Conservation (phyloP, 768 basidiomycete genomes). For the Podaxis sp. region DNA sequence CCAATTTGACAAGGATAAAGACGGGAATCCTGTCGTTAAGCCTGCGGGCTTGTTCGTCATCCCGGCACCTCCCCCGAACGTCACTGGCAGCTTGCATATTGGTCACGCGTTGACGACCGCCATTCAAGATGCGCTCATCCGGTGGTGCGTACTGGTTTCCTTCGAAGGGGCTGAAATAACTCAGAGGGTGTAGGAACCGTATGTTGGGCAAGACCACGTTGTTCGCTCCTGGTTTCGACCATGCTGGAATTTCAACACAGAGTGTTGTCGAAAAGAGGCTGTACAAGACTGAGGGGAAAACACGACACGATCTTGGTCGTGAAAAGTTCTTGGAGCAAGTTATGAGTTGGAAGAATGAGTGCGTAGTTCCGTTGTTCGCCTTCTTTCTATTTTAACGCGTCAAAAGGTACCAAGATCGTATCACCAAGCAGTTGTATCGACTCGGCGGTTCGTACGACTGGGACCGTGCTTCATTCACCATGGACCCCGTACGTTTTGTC, state of each 20-base stretch:
- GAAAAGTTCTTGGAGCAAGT: conserved; percentile 89
- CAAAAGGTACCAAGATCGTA: conserved; percentile 85
- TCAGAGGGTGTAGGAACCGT: conserved; percentile 69
- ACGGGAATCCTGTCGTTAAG: conserved; percentile 60
- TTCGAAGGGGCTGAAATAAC: not conserved
- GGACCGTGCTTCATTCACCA: conserved; percentile 93
- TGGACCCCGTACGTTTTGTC: conserved; percentile 68
- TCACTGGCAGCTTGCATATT: conserved; percentile 93
- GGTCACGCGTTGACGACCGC: conserved; percentile 92
- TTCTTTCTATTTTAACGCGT: not conserved
- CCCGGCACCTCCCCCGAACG: conserved; percentile 92
- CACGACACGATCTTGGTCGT: conserved; percentile 92
- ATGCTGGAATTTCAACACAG: conserved; percentile 98
- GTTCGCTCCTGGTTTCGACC: conserved; percentile 94
- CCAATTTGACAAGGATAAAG: conserved; percentile 42
- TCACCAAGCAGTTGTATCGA: conserved; percentile 84
- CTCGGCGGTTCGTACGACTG: conserved; percentile 95
- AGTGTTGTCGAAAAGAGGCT: conserved; percentile 94
- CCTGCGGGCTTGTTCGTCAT: conserved; percentile 71
- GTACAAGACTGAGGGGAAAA: conserved; percentile 78
- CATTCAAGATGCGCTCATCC: conserved; percentile 85
- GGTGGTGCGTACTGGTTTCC: conserved; percentile 64
- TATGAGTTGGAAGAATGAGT: conserved; percentile 98
- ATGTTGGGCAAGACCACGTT: conserved; percentile 93
- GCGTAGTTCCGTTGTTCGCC: conserved; percentile 28